A percentile compares a stretch with the other conserved stretches of the same genome.
Conservation (phyloP, 2,329 filamentous ascomycete species). For the Penicillium corylophilum region DNA sequence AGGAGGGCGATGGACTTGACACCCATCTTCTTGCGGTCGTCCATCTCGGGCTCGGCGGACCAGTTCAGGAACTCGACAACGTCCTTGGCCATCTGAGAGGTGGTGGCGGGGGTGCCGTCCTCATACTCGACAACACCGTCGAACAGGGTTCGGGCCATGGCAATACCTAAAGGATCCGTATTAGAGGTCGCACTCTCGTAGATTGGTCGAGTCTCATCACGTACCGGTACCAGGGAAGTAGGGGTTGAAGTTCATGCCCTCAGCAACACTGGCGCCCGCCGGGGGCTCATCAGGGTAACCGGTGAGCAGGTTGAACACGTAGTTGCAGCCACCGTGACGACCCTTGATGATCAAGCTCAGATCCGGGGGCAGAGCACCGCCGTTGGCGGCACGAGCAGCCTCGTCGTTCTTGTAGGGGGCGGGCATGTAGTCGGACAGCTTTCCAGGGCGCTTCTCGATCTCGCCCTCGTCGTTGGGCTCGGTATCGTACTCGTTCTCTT, state of each 20-base stretch:
- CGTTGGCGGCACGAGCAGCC: conserved; percentile 95
- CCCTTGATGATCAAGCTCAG: conserved; percentile 97
- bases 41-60: conserved; percentile 98
- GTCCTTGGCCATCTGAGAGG: conserved; percentile 99
- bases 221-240: conserved; percentile 96
- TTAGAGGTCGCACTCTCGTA: conserved; percentile 12
- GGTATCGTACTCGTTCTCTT: conserved; percentile 97
- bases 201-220: conserved; percentile 9
- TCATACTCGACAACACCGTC: conserved; percentile 98
- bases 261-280: conserved; percentile 78
- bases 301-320: conserved; percentile 95
- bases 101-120: conserved; percentile 88
- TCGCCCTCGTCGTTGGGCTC: conserved; percentile 98
- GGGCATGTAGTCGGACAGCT: conserved; percentile 96
- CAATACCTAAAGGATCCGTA: conserved; percentile 59
- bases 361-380: conserved; percentile 95
- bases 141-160: conserved; percentile 97
- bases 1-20: conserved; percentile 89
- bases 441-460: conserved; percentile 97
- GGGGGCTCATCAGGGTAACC: conserved; percentile 97
- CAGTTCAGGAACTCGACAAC: conserved; percentile 99
- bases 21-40: conserved; percentile 99
- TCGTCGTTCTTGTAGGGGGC: conserved; percentile 98
- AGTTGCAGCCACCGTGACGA: conserved; percentile 95
- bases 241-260: conserved; percentile 98